Evolutionary conservation across 208 protist genomes (phyloP), one percentile per base, ranked within the genome.

Genomic region (Leishmania aethiopica): DNA sequence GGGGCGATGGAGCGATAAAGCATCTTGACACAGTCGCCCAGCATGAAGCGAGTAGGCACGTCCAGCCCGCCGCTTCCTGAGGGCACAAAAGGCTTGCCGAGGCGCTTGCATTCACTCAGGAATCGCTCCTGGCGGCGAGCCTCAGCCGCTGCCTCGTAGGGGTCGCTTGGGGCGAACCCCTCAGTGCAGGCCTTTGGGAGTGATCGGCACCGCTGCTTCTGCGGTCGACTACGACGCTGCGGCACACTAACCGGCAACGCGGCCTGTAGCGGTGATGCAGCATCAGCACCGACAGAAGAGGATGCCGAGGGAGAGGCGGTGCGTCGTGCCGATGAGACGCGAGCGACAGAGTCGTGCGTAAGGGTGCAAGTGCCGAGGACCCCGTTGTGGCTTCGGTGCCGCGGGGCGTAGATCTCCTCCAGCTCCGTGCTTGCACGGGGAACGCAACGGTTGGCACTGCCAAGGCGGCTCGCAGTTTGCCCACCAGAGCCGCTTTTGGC

Each of bases 11-110:
- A 88, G 42, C 86, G 86, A 77, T 97, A 97, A 5, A 98, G 78
- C 2, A 73, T 84, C 32, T 88, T 84, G 55, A 97, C 89, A 67
- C 92, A 96, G 86, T 98, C 96, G 42, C 92, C 92, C 19, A 98
- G 62, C 79, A 97, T 77, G 62, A 95, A 84, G 0, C 96, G 93
- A 37, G 94, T 97, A 25, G 94, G 95, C 74, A 87, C 83, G 40
- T 90, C 86, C 3, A 93, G 73, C 11, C 81, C 82, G 40, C 79
- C 71, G 71, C 42, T 32, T 1, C 93, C 89, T 13, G 92, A 78
- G 3, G 92, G 87, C 55, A 97, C 84, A 75, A 98, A 97, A 0
- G 94, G 96, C 35, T 85, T 80, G 6, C 86, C 91, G 1, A 97
- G 86, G 1, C 90, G 82, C 55, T 90, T 93, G 79, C 85, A 90